phyloP scores from a whole-genome alignment of 2,329 filamentous ascomycete genomes.

The Calonectria naviculata region DNA sequence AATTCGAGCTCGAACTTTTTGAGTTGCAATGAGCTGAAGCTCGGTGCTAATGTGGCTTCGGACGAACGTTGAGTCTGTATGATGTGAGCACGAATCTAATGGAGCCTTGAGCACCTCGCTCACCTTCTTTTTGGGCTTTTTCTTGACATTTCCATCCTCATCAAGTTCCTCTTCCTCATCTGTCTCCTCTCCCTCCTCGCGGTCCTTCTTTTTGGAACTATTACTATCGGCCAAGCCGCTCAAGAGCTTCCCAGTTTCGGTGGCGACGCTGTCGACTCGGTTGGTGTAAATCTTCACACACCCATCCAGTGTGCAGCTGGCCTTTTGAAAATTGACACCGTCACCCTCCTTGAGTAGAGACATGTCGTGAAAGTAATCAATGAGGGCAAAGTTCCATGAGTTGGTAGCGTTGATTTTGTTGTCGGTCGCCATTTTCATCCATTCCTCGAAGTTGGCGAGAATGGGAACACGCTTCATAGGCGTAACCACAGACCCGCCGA shows the following conservation, averaged over 20 bases:
- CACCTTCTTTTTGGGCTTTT: conserved; percentile 82
- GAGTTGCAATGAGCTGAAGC: conserved; percentile 87
- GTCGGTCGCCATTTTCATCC: conserved; percentile 99
- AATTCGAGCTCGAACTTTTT: conserved; percentile 99
- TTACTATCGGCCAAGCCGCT: conserved; percentile 93
- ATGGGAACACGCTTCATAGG: conserved; percentile 97
- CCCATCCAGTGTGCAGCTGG: conserved; percentile 95
- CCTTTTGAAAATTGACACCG: conserved; percentile 98
- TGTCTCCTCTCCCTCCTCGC: conserved; percentile 75
- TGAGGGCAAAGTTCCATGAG: conserved; percentile 99
- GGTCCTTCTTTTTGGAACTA: conserved; percentile 78
- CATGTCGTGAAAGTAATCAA: conserved; percentile 99
- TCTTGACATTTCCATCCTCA: conserved; percentile 69
- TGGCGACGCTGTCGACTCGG: conserved; percentile 97
- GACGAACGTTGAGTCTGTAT: conserved; percentile 77
- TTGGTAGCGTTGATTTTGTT: conserved; percentile 99
- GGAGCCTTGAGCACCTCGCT: conserved; percentile 8
- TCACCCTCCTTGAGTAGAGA: conserved; percentile 95
- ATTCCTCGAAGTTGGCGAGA: conserved; percentile 98
- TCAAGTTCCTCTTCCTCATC: conserved; percentile 72
- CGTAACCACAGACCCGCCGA: conserved; percentile 82
- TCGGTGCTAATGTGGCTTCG: conserved; percentile 91
- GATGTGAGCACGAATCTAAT: conserved; percentile 18
- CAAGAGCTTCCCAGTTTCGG: conserved; percentile 93
- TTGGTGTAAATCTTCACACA: conserved; percentile 99